phyloP scores from a whole-genome alignment of 106 monocot genomes.

The Acorus calamus region DNA sequence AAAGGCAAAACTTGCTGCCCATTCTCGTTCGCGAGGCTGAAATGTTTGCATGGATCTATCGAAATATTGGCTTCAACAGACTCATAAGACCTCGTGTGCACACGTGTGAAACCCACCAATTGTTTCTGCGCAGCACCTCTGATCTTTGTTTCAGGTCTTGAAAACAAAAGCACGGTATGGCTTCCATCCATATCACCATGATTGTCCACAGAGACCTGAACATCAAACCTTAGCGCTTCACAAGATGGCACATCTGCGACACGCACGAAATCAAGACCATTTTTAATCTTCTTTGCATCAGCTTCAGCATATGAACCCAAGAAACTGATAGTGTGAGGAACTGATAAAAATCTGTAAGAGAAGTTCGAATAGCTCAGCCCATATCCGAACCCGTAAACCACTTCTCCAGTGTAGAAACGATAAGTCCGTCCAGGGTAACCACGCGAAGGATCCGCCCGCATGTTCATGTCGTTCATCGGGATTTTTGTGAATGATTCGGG shows the following conservation, averaged over 20 bases:
- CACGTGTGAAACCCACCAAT: slow-evolving; percentile 43
- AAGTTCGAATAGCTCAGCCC: slow-evolving; percentile 79
- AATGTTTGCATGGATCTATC: slow-evolving; percentile 48
- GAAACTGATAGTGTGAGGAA: slow-evolving; percentile 29
- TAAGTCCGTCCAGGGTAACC: slow-evolving; percentile 80
- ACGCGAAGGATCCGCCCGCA: slow-evolving; percentile 68
- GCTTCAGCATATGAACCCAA: slow-evolving; percentile 8
- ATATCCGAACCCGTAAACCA: slow-evolving; percentile 65
- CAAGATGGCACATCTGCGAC: slow-evolving; percentile 38
- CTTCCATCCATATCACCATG: slow-evolving; percentile 48
- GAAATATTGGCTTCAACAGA: slow-evolving; percentile 7
- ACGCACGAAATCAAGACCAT: slow-evolving; percentile 20
- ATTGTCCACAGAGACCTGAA: slow-evolving; percentile 33
- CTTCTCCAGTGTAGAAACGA: slow-evolving; percentile 66
- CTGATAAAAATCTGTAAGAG: slow-evolving; percentile 32
- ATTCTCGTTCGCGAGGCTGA: slow-evolving; percentile 25
- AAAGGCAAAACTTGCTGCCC: slow-evolving; percentile 38
- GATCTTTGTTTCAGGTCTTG: slow-evolving; percentile 10
- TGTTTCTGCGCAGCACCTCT: slow-evolving; percentile 35
- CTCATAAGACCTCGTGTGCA: slow-evolving; percentile 9
- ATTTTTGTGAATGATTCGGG: slow-evolving; percentile 74
- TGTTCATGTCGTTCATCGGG: slow-evolving; percentile 88
- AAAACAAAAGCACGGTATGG: slow-evolving; percentile 40
- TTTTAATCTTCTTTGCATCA: slow-evolving; percentile 1
- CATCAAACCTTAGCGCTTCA: slow-evolving; percentile 28